Base-by-base conservation (phyloP, 2,329 filamentous ascomycete genomes). In the Monilinia polystroma region DNA sequence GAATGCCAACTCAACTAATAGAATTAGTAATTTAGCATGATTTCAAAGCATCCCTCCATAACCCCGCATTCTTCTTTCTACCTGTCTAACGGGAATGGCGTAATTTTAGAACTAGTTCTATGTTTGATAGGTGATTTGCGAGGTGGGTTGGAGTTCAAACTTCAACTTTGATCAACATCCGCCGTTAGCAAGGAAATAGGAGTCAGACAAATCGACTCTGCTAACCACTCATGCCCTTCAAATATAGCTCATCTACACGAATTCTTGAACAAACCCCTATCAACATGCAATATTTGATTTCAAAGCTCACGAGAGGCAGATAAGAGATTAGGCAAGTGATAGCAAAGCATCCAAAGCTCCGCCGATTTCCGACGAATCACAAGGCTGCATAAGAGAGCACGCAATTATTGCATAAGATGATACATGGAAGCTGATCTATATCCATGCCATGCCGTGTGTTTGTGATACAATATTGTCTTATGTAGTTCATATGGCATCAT, bases 351-450 rank as follows among this genome's bases (percentile, higher is more conserved):
- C 20, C 35, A 29, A n/a, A 54, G 11, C 4, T 35, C 63, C 45
- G 47, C 35, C 47, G 55, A 26, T 29, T 66, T 35, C 55, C 43
- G 63, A 47, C 63, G n/a, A 56, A 65, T 59, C 32, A 65, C 32
- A 23, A 60, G 35, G 45, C 20, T 7, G 35, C 2, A 26, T 23
- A 11, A 35, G 20, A 51, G 63, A 66, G 63, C 63, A 66, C 63
- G 63, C 47, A 66, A 66, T 66, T 66, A 16, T 53, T 54, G 63
- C 63, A 49, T 66, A 23, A 23, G 49, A 60, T 66, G 55, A 53
- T 38, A 51, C 26, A n/a, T 29, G 29, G 57, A 29, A 18, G 29
- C 20, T 49, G 57, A 49, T 38, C 43, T 35, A 12, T 29, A 35
- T 11, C n/a, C 5, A 32, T n/a, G 20, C 12, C 18, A 49, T 38